Conservation (phyloP, 2,329 filamentous ascomycete species). For the Verticillium dahliae region DNA sequence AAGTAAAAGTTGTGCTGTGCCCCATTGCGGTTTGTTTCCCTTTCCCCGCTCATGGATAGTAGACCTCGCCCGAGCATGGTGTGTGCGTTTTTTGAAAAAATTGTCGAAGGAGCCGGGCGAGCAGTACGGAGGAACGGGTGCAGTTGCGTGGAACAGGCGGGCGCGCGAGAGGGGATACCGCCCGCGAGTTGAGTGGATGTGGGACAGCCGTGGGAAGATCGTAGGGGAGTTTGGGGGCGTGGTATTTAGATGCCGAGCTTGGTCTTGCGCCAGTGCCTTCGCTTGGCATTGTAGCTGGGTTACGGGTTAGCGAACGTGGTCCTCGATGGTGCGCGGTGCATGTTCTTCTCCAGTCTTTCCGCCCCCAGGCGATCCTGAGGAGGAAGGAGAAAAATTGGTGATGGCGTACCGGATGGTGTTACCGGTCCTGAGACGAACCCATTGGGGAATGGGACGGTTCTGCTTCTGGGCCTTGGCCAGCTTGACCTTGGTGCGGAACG, state of each 20-base stretch:
- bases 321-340: not conserved
- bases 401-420: conserved; percentile 95
- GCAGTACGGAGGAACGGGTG: not conserved
- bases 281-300: conserved; percentile 97
- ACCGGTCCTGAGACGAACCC: conserved; percentile 96
- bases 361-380: not conserved
- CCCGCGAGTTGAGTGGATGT: not conserved
- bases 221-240: conserved; percentile 31
- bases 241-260: conserved; percentile 90
- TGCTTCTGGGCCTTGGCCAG: conserved; percentile 99
- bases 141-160: not conserved
- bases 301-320: not conserved
- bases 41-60: not conserved
- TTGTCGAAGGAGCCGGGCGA: not conserved
- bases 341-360: not conserved
- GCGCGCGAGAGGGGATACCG: not conserved
- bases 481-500: conserved; percentile 99
- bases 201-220: conserved; percentile 11
- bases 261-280: conserved; percentile 99
- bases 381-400: not conserved
- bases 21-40: not conserved
- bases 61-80: not conserved
- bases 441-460: conserved; percentile 99
- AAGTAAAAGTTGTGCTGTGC: not conserved
- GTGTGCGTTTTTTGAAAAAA: not conserved